Conservation (phyloP, 352 stramenopile species). For the Globisporangium abappressorium region DNA sequence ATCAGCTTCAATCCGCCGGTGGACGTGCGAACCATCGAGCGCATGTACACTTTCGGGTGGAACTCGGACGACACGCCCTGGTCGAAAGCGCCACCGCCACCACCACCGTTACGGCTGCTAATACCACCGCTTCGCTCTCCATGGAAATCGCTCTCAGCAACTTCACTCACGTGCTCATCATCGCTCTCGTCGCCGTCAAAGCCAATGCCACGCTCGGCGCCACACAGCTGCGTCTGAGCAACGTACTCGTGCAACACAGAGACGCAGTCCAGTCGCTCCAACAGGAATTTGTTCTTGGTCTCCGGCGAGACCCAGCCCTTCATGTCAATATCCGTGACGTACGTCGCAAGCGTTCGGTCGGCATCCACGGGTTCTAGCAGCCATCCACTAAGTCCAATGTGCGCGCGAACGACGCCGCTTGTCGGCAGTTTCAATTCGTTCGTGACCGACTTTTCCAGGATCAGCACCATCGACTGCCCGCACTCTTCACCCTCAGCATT, state of each 20-base stretch:
- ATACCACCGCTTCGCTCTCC: constrained; percentile 25
- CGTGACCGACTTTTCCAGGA: constrained; percentile 77
- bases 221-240: constrained; percentile 55
- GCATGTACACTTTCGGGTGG: constrained; percentile 80
- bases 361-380: constrained; percentile 67
- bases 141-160: constrained; percentile 31
- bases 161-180: constrained; percentile 33
- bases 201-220: constrained; percentile 30
- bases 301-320: constrained; percentile 44
- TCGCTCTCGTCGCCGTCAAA: constrained; percentile 46
- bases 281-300: constrained; percentile 48
- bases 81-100: constrained; percentile 27
- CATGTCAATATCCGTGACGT: constrained; percentile 71
- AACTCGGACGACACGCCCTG: constrained; percentile 35
- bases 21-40: constrained; percentile 69
- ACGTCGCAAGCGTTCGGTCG: constrained; percentile 57
- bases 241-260: constrained; percentile 63
- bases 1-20: constrained; percentile 76
- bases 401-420: constrained; percentile 43
- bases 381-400: constrained; percentile 71
- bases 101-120: constrained; percentile 27
- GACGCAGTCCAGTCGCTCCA: constrained; percentile 60
- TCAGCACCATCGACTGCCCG: constrained; percentile 59
- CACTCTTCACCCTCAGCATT: constrained; percentile 45
- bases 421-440: constrained; percentile 65